Percentiles rank a stretch among this genome's conserved stretches.
phyloP scores from a whole-genome alignment of 2,329 filamentous ascomycete species.

The Plectosphaerella sp. region DNA sequence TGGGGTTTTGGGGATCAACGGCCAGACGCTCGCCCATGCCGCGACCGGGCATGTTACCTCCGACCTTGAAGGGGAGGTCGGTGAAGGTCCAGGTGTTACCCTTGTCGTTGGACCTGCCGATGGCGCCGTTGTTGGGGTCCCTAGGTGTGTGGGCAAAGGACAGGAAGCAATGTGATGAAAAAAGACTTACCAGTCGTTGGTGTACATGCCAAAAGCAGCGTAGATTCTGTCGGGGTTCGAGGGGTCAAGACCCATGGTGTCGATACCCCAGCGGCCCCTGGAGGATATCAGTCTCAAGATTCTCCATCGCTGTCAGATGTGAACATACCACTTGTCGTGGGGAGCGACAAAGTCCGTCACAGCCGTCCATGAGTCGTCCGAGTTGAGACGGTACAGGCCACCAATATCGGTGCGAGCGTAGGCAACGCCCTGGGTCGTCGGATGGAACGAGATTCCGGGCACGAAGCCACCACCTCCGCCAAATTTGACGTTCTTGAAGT shows the following conservation, averaged over 20 bases:
- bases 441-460: slow-evolving; percentile 53
- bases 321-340: slow-evolving; percentile 36
- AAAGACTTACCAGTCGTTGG: slow-evolving; percentile 44
- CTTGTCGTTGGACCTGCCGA: slow-evolving; percentile 49
- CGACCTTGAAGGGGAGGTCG: slow-evolving; percentile 53
- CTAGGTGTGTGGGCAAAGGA: slow-evolving; percentile 8
- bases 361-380: slow-evolving; percentile 50
- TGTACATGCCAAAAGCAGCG: slow-evolving; percentile 53
- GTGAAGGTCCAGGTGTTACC: slow-evolving; percentile 47
- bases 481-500: slow-evolving; percentile 46
- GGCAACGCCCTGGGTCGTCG: slow-evolving; percentile 41
- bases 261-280: slow-evolving; percentile 53
- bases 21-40: slow-evolving; percentile 55
- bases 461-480: slow-evolving; percentile 55
- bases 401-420: slow-evolving; percentile 56
- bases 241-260: slow-evolving; percentile 52
- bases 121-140: slow-evolving; percentile 51
- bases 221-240: slow-evolving; percentile 47
- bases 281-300: neutral
- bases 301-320: neutral
- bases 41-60: slow-evolving; percentile 58
- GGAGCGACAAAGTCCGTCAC: slow-evolving; percentile 43
- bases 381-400: slow-evolving; percentile 49
- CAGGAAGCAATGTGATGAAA: neutral
- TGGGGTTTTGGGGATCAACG: slow-evolving; percentile 51